phyloP scores from a whole-genome alignment of 352 stramenopile species.

The Thraustotheca clavata region DNA sequence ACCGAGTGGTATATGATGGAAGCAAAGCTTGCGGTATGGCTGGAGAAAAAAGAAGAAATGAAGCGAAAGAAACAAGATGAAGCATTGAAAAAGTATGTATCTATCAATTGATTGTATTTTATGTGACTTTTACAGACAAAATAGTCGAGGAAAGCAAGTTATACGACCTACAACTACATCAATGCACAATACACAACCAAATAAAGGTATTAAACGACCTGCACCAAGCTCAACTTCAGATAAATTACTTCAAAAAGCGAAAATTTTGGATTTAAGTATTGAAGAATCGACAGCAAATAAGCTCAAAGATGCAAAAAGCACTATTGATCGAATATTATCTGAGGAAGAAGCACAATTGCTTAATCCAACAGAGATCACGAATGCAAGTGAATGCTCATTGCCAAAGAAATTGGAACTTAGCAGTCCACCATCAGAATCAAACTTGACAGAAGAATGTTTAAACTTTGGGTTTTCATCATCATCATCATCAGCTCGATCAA shows the following conservation, averaged over 20 bases:
- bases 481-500: neutral
- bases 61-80: conserved; percentile 10
- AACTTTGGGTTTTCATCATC: neutral
- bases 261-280: too few species aligned
- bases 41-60: too few species aligned
- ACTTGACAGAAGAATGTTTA: too few species aligned
- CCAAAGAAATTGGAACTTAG: too few species aligned
- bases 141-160: neutral
- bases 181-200: neutral
- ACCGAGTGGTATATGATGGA: conserved; percentile 1
- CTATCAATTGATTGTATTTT: neutral
- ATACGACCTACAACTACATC: neutral
- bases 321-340: too few species aligned
- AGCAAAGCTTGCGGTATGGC: conserved; percentile 14
- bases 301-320: too few species aligned
- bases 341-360: too few species aligned
- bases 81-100: neutral
- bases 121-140: neutral
- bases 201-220: neutral
- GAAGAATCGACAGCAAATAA: too few species aligned
- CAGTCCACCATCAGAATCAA: too few species aligned
- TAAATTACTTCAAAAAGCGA: neutral
- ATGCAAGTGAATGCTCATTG: too few species aligned
- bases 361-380: too few species aligned
- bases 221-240: neutral